Percentiles rank a stretch among this genome's conserved stretches.
Evolutionary conservation across 2,329 filamentous ascomycete species (phyloP).

Genomic region (Aureobasidium zeae): DNA sequence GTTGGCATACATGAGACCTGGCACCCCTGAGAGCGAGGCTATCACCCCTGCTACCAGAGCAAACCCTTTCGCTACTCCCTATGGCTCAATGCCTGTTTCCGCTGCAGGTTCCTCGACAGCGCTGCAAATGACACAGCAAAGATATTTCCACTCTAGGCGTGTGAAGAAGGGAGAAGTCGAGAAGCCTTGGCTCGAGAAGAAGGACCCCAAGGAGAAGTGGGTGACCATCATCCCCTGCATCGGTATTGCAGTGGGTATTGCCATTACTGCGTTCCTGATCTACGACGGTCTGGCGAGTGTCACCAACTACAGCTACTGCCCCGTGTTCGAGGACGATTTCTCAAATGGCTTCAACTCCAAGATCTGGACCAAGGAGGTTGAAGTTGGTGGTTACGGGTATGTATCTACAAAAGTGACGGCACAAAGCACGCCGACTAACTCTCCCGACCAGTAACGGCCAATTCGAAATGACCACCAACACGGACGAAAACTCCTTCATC

Average conservation of each 20-base stretch:
- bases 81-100: slow-evolving; percentile 37
- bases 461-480: slow-evolving; percentile 66
- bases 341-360: slow-evolving; percentile 47
- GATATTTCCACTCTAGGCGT: slow-evolving; percentile 64
- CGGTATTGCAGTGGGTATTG: slow-evolving; percentile 60
- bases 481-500: slow-evolving; percentile 65
- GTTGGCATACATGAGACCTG: slow-evolving; percentile 28
- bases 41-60: slow-evolving; percentile 24
- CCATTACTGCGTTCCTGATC: slow-evolving; percentile 59
- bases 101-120: slow-evolving; percentile 35
- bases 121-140: slow-evolving; percentile 26
- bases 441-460: slow-evolving; percentile 55
- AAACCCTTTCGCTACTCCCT: slow-evolving; percentile 32
- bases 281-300: slow-evolving; percentile 67
- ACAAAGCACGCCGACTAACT: slow-evolving; percentile 18
- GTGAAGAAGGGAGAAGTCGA: slow-evolving; percentile 64
- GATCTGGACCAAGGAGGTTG: slow-evolving; percentile 65
- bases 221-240: slow-evolving; percentile 69
- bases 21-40: slow-evolving; percentile 32
- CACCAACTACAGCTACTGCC: slow-evolving; percentile 64
- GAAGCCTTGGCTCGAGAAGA: slow-evolving; percentile 67
- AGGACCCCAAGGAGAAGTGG: slow-evolving; percentile 75
- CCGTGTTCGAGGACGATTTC: slow-evolving; percentile 59
- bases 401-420: slow-evolving; percentile 27
- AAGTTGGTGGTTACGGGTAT: slow-evolving; percentile 68